These are phyloP conservation scores for Trypanosoma lewisi DNA, from an alignment of 208 protist species.

Conservation along the genomic window DNA sequence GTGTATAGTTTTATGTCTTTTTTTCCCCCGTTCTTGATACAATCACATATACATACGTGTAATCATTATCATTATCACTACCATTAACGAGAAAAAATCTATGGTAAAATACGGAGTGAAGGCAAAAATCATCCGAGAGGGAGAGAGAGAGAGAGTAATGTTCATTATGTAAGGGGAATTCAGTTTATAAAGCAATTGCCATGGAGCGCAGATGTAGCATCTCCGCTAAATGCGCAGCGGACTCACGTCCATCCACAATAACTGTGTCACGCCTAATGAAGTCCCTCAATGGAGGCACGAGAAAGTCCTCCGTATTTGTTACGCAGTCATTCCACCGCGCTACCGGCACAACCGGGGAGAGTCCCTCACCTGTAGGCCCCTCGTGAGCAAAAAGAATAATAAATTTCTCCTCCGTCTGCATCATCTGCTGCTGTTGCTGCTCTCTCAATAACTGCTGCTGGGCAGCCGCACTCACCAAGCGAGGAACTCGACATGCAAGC, in stretches of 20 bases:
- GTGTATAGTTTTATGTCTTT: too few species aligned
- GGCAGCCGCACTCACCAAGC: constrained; percentile 6
- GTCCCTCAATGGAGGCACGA: constrained; percentile 36
- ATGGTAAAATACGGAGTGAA: background rate
- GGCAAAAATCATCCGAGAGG: background rate
- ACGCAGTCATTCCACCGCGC: constrained; percentile 65
- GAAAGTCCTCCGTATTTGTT: constrained; percentile 66
- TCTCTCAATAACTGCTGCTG: constrained; percentile 3
- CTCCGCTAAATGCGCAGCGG: constrained; percentile 66
- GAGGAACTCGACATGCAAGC: constrained; percentile 60
- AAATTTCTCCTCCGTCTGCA: constrained; percentile 38
- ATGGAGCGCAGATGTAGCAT: constrained; percentile 76
- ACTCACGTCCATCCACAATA: constrained; percentile 60
- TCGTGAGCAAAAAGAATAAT: constrained; percentile 63
- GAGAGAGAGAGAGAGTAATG: background rate
- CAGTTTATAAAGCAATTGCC: constrained; percentile 6
- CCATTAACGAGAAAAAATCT: background rate
- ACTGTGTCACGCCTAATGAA: constrained; percentile 41
- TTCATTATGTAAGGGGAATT: too few species aligned
- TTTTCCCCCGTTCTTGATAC: too few species aligned
- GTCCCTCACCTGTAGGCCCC: constrained; percentile 30
- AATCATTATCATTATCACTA: too few species aligned
- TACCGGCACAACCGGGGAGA: constrained; percentile 44
- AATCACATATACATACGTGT: too few species aligned
- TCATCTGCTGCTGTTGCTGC: constrained; percentile 13